Conservation (phyloP, 2,329 filamentous ascomycete species). For the Leptodontidium sp. region DNA sequence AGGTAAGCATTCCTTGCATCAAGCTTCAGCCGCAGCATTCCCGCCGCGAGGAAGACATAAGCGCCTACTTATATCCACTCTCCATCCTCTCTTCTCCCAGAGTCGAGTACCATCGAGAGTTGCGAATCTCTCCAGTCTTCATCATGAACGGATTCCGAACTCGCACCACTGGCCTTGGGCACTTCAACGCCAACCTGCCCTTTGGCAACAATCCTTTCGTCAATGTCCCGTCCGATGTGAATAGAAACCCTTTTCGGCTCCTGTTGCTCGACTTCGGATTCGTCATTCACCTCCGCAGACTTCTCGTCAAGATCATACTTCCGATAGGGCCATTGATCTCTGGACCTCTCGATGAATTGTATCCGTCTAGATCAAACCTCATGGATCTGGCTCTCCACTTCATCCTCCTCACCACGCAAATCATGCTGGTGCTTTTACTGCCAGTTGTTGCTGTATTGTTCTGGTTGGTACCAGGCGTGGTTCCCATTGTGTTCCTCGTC, state of each 20-base stretch:
- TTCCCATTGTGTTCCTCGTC: slow-evolving; percentile 49
- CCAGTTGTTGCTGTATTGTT: slow-evolving; percentile 49
- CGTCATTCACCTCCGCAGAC: slow-evolving; percentile 45
- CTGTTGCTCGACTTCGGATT: slow-evolving; percentile 51
- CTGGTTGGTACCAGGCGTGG: slow-evolving; percentile 56
- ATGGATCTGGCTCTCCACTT: slow-evolving; percentile 64
- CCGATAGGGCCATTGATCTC: slow-evolving; percentile 63
- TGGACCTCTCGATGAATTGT: slow-evolving; percentile 70
- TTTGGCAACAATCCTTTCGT: slow-evolving; percentile 35
- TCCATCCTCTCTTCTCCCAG: background rate
- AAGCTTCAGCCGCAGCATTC: slow-evolving; percentile 10
- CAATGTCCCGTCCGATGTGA: slow-evolving; percentile 31
- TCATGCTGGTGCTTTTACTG: slow-evolving; percentile 65
- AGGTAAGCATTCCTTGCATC: slow-evolving; percentile 13
- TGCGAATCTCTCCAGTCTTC: background rate
- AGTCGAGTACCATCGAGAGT: background rate
- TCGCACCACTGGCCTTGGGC: slow-evolving; percentile 20
- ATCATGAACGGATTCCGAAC: slow-evolving; percentile 13
- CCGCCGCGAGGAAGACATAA: background rate
- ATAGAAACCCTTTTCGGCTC: slow-evolving; percentile 47
- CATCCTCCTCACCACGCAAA: slow-evolving; percentile 65
- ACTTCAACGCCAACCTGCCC: slow-evolving; percentile 29
- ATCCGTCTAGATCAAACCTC: slow-evolving; percentile 63
- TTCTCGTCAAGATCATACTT: slow-evolving; percentile 65
- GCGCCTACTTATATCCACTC: background rate